Conservation (phyloP, 129 eudicot species). For the Arctium lappa region DNA sequence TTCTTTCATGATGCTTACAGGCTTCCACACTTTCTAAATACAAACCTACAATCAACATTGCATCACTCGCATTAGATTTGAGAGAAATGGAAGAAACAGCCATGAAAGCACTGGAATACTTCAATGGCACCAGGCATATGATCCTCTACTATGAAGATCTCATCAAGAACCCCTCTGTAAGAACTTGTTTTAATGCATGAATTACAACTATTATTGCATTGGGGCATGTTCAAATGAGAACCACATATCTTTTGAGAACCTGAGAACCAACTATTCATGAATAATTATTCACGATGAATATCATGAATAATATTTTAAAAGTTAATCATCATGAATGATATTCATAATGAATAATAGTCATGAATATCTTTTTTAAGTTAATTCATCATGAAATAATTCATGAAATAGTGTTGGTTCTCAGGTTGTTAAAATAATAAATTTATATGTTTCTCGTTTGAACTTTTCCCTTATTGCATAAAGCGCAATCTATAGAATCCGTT, state of each 20-base stretch:
- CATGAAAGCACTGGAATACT: slow-evolving; percentile 54
- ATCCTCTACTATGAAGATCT: slow-evolving; percentile 76
- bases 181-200: slow-evolving; percentile 14
- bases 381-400: not conserved
- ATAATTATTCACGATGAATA: not conserved
- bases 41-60: slow-evolving; percentile 60
- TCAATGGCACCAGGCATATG: slow-evolving; percentile 58
- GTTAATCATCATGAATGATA: too few relatives aligned
- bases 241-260: not conserved
- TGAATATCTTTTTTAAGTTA: not conserved
- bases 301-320: not conserved
- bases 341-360: not conserved
- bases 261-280: not conserved
- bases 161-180: slow-evolving; percentile 57
- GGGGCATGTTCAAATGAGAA: not conserved
- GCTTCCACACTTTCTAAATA: slow-evolving; percentile 71
- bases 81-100: slow-evolving; percentile 56
- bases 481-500: not conserved
- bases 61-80: slow-evolving; percentile 50
- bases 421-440: not conserved
- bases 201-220: slow-evolving; percentile 4
- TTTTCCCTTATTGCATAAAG: not conserved
- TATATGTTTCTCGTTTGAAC: too few relatives aligned
- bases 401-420: not conserved
- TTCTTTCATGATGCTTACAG: slow-evolving; percentile 26